A percentile compares a stretch with the other conserved stretches of the same genome.
phyloP scores from a whole-genome alignment of 2,329 filamentous ascomycete genomes.

The Cercospora sp. region DNA sequence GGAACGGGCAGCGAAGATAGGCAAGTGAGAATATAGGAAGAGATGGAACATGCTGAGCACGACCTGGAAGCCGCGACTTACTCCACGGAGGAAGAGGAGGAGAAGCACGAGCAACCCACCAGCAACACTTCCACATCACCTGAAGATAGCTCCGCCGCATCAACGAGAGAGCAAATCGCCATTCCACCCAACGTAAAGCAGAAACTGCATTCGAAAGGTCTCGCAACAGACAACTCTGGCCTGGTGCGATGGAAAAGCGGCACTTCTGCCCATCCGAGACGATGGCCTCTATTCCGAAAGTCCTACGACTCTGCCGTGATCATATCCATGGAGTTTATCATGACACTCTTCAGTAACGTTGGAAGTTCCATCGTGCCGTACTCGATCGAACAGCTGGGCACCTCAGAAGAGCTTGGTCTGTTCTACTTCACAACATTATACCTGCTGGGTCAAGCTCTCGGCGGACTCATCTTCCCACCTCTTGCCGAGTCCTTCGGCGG shows the following conservation, averaged over 20 bases:
- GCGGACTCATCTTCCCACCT: constrained; percentile 43
- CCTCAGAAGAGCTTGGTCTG: neutral
- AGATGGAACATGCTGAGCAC: neutral
- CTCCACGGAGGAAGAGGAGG: neutral
- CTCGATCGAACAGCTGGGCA: neutral
- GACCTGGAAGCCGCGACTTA: neutral
- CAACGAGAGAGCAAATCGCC: neutral
- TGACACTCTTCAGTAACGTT: constrained; percentile 21
- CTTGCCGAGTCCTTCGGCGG: constrained; percentile 43
- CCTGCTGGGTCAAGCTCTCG: constrained; percentile 36
- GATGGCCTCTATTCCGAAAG: constrained; percentile 20
- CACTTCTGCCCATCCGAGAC: constrained; percentile 19
- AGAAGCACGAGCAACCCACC: neutral
- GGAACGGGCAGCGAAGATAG: neutral
- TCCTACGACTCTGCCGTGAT: constrained; percentile 22
- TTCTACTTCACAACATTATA: constrained; percentile 14
- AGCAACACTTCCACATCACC: neutral
- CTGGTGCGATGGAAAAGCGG: neutral
- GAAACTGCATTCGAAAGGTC: neutral
- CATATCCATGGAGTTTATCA: constrained; percentile 19
- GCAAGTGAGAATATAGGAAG: neutral
- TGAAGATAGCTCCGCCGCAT: neutral
- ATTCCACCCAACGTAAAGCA: neutral
- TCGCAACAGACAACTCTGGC: neutral
- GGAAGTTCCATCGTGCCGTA: constrained; percentile 16